Base-by-base conservation (phyloP, 1,139 yeast species). In the Eremothecium sinecaudum region DNA sequence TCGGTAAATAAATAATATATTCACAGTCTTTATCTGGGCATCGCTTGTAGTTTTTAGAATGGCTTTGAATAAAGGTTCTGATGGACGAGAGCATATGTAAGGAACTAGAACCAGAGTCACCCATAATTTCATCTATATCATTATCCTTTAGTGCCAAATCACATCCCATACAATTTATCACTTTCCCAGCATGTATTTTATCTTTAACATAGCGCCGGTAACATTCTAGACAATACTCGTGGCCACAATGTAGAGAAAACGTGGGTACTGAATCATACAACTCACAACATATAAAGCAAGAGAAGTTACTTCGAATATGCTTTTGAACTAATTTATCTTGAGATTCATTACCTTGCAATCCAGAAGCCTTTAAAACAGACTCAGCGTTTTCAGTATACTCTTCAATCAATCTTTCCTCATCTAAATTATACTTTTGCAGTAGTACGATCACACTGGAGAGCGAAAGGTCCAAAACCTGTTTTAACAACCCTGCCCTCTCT, bases 21-120 rank as follows among this genome's bases (percentile, higher is more conserved):
- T 66, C 65, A 56, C 98, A 90, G 50, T 82, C 93, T 0, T 94
- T 80, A 1, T 81, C 79, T 0, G 96, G 96, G 56, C 98, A 90
- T 80, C 90, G 79, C 37, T 57, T 60, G 44, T 70, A 71, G 46
- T 67, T 69, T 24, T 62, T 63, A 26, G 65, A 64, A 39, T 69
- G 69, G 37, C 69, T 66, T 28, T 71, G 73, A 14, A 83, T 71
- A 45, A 66, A 75, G 11, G 63, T 58, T 39, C 68, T 71, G 3
- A 77, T 58, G 0, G 66, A 61, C 6, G 58, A 56, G 21, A 48
- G 46, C 43, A 61, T 46, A 6, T 59, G 42, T 35, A 50, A 49
- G 9, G 29, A 45, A 18, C 55, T 50, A 15, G 58, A 52, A 8
- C 47, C 48, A 17, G 51, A 56, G 12, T 39, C 43, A 1, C 63